phyloP scores from a whole-genome alignment of 192 early-diverging fungal species.

The Neocallimastix lanati region DNA sequence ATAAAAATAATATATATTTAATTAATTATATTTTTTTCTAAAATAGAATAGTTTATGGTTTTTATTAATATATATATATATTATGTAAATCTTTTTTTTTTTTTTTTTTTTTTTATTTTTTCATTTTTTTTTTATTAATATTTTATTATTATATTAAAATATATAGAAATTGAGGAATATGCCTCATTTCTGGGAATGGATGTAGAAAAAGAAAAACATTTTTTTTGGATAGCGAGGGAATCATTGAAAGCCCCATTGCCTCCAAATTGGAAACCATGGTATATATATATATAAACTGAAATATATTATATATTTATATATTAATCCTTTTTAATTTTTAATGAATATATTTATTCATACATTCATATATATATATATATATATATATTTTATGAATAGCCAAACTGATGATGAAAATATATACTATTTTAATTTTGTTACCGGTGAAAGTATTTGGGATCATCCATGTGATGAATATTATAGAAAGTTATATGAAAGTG shows the following conservation, averaged over 20 bases:
- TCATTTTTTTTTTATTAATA: background rate
- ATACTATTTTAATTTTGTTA: slow-evolving; percentile 7
- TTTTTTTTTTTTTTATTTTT: background rate
- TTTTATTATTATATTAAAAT: background rate
- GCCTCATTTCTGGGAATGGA: slow-evolving; percentile 44
- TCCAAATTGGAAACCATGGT: slow-evolving; percentile 45
- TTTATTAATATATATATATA: background rate
- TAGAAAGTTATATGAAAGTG: slow-evolving; percentile 27
- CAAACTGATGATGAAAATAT: slow-evolving; percentile 46
- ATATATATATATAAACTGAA: too few species aligned
- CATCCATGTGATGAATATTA: slow-evolving; percentile 49
- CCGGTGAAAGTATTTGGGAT: slow-evolving; percentile 44
- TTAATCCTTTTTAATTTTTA: too few species aligned
- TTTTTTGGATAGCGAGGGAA: slow-evolving; percentile 43
- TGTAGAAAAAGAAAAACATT: slow-evolving; percentile 21
- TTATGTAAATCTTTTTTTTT: background rate
- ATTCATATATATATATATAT: slow-evolving; percentile 1
- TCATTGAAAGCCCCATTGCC: slow-evolving; percentile 40
- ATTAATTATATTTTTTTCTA: too few species aligned
- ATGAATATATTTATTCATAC: background rate
- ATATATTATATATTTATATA: too few species aligned
- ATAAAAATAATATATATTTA: background rate
- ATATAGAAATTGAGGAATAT: slow-evolving; percentile 36
- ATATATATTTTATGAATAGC: too few species aligned
- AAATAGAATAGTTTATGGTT: too few species aligned